phyloP scores from a whole-genome alignment of 192 early-diverging fungal genomes.

The Anaeromyces robustus region DNA sequence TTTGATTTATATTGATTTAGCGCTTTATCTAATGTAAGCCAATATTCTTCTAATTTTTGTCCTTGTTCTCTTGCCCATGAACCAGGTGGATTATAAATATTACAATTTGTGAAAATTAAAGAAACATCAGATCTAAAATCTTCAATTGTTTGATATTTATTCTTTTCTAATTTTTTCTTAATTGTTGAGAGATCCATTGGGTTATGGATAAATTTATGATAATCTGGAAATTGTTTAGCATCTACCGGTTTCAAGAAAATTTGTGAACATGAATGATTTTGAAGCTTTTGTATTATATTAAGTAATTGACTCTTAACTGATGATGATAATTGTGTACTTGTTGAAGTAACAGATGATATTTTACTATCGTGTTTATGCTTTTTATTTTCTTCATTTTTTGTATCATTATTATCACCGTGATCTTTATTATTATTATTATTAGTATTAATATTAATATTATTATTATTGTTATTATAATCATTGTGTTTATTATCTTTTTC shows the following conservation, averaged over 20 bases:
- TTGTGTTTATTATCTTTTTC: not conserved
- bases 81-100: not conserved
- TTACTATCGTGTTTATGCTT: not conserved
- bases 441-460: no score
- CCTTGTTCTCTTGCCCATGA: not conserved
- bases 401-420: not conserved
- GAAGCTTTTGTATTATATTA: constrained; percentile 7
- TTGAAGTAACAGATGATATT: not conserved
- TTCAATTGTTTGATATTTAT: constrained; percentile 1
- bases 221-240: not conserved
- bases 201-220: constrained; percentile 2
- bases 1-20: constrained; percentile 4
- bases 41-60: constrained; percentile 1
- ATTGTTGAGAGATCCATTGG: constrained; percentile 1
- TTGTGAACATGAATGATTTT: constrained; percentile 8
- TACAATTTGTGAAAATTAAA: constrained; percentile 1
- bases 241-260: constrained; percentile 35
- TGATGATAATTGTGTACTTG: not conserved
- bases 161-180: constrained; percentile 4
- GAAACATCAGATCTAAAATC: not conserved
- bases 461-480: no score
- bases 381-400: not conserved
- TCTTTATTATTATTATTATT: no score
- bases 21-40: not conserved
- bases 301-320: not conserved